Evolutionary conservation across 805 yeast species (phyloP).

Genomic region (Limtongia smithiae): DNA sequence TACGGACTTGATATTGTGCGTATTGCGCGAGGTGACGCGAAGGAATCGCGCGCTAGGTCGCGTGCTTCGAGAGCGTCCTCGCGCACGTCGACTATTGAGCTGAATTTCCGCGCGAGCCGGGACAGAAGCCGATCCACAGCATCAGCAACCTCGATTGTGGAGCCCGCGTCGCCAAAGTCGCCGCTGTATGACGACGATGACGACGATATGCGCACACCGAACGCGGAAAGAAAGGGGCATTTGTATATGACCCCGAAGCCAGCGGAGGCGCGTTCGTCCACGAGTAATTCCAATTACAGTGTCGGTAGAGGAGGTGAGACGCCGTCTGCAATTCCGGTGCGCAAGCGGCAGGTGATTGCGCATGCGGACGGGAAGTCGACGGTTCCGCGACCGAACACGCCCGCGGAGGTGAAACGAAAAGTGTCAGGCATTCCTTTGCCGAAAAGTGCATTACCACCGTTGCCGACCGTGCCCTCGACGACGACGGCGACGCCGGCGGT

Average conservation of each 20-base stretch:
- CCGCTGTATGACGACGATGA: conserved; percentile 10
- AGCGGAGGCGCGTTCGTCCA: not conserved
- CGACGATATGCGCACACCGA: conserved; percentile 8
- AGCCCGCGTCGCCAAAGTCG: not conserved
- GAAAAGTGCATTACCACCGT: conserved; percentile 7
- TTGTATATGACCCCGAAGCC: not conserved
- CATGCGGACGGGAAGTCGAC: not conserved
- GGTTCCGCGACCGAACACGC: conserved; percentile 13
- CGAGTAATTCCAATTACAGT: not conserved
- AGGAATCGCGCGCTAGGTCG: conserved; percentile 15
- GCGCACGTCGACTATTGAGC: not conserved
- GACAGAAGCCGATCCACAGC: conserved; percentile 18
- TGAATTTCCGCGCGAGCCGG: conserved; percentile 15
- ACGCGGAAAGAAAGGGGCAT: not conserved
- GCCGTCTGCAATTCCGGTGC: conserved; percentile 13
- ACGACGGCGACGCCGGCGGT: not conserved
- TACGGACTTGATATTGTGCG: conserved; percentile 9
- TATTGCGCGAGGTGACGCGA: not conserved
- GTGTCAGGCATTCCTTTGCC: conserved; percentile 18
- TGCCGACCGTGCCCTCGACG: not conserved
- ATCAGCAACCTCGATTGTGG: conserved; percentile 10
- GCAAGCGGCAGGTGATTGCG: conserved; percentile 6
- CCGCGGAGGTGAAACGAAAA: conserved; percentile 13
- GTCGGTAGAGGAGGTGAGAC: conserved; percentile 1
- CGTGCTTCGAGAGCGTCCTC: conserved; percentile 3